phyloP scores from a whole-genome alignment of 2,329 filamentous ascomycete species.

The Exophiala sp. region DNA sequence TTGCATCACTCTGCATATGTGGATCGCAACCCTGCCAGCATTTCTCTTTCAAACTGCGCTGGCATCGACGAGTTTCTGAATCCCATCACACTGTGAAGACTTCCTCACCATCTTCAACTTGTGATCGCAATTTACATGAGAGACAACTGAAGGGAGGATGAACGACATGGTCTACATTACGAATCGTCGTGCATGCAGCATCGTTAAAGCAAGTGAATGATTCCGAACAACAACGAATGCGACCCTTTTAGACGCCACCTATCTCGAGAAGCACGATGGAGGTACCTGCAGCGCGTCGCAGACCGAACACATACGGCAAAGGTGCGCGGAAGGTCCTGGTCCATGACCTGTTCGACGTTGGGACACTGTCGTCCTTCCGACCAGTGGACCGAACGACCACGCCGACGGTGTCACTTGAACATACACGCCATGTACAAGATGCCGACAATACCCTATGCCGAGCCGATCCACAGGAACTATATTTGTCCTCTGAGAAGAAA shows the following conservation, averaged over 20 bases:
- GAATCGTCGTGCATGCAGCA: background rate
- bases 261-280: conserved; percentile 15
- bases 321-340: conserved; percentile 15
- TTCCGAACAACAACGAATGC: background rate
- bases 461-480: background rate
- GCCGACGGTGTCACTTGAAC: background rate
- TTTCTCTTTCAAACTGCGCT: background rate
- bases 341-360: conserved; percentile 23
- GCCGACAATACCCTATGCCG: background rate
- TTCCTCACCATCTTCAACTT: no score
- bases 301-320: conserved; percentile 39
- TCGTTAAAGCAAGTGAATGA: background rate
- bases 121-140: no score
- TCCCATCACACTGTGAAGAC: background rate
- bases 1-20: background rate
- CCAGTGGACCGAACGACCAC: background rate
- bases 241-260: background rate
- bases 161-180: no score
- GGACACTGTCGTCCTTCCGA: background rate
- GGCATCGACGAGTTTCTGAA: background rate
- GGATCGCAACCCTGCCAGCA: conserved; percentile 2
- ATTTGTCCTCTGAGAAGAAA: background rate
- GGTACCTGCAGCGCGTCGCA: conserved; percentile 27
- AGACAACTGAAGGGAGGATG: no score
- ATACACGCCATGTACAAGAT: background rate